phyloP scores from a whole-genome alignment of 805 yeast species.

The Geotrichum ghanense region DNA sequence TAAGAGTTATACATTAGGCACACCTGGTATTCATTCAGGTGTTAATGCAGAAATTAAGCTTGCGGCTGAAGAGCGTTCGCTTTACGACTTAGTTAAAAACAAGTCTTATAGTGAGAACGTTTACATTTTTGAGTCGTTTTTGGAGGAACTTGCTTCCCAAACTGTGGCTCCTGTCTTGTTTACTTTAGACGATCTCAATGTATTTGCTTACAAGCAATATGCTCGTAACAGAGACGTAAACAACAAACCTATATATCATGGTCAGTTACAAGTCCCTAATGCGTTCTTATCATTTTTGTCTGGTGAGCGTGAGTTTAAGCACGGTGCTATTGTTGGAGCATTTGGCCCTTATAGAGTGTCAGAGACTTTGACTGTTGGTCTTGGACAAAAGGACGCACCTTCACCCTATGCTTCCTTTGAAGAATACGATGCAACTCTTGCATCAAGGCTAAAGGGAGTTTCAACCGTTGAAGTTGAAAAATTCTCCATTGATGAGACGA shows the following conservation, averaged over 20 bases:
- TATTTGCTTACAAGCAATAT: conserved; percentile 40
- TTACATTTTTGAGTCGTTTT: conserved; percentile 39
- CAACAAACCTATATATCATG: conserved; percentile 44
- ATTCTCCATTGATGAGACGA: conserved; percentile 35
- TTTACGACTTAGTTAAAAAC: conserved; percentile 3
- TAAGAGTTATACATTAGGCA: conserved; percentile 21
- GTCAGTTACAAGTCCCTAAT: conserved; percentile 53
- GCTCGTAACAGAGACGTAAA: conserved; percentile 51
- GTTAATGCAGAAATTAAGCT: neutral
- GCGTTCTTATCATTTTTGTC: conserved; percentile 41
- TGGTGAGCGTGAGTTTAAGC: conserved; percentile 44
- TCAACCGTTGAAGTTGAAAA: conserved; percentile 33
- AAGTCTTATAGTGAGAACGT: conserved; percentile 12
- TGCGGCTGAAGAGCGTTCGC: neutral
- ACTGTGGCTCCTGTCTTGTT: conserved; percentile 44
- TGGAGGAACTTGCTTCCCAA: conserved; percentile 46
- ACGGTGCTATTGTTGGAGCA: conserved; percentile 57
- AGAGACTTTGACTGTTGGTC: conserved; percentile 48
- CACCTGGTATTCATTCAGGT: conserved; percentile 16
- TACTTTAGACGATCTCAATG: conserved; percentile 66
- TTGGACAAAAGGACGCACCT: conserved; percentile 35
- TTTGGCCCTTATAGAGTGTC: conserved; percentile 39
- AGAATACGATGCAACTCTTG: conserved; percentile 45
- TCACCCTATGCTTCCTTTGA: conserved; percentile 43
- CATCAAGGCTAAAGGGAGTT: conserved; percentile 34